A percentile compares a stretch with the other conserved stretches of the same genome.
These are phyloP conservation scores for Aspergillus sp. DNA, from an alignment of 2,329 filamentous ascomycete species.

Conservation along the genomic window DNA sequence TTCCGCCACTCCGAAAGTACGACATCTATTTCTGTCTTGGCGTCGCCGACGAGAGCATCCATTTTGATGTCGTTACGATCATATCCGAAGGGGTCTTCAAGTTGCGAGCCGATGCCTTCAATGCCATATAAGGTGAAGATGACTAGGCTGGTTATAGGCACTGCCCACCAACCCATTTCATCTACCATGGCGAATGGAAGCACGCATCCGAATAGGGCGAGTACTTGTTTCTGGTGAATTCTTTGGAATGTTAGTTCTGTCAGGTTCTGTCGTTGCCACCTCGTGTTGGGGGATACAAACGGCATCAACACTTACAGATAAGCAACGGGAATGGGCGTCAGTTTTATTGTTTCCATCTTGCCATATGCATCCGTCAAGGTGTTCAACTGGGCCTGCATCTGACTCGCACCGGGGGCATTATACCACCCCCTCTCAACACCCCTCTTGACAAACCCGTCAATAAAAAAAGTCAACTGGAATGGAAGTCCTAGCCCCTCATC, in stretches of 20 bases:
- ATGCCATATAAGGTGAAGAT: slow-evolving; percentile 62
- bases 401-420: slow-evolving; percentile 53
- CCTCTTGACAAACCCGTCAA: slow-evolving; percentile 57
- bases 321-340: slow-evolving; percentile 61
- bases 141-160: slow-evolving; percentile 56
- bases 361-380: slow-evolving; percentile 55
- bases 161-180: slow-evolving; percentile 59
- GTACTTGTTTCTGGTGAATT: slow-evolving; percentile 61
- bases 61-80: slow-evolving; percentile 65
- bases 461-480: slow-evolving; percentile 55
- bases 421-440: slow-evolving; percentile 55
- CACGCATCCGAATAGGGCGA: slow-evolving; percentile 57
- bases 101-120: slow-evolving; percentile 58
- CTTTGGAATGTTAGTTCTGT: slow-evolving; percentile 19
- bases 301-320: slow-evolving; percentile 41
- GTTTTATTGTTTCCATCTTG: slow-evolving; percentile 60
- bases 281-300: too few species aligned
- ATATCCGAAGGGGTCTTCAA: slow-evolving; percentile 64
- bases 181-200: slow-evolving; percentile 61
- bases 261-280: too few species aligned
- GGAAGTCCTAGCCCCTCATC: slow-evolving; percentile 56
- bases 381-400: slow-evolving; percentile 57
- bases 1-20: slow-evolving; percentile 55
- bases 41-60: slow-evolving; percentile 60
- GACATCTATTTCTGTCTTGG: slow-evolving; percentile 54